Base-by-base conservation (phyloP, 106 monocot species). In the Xerophyta viscosa region DNA sequence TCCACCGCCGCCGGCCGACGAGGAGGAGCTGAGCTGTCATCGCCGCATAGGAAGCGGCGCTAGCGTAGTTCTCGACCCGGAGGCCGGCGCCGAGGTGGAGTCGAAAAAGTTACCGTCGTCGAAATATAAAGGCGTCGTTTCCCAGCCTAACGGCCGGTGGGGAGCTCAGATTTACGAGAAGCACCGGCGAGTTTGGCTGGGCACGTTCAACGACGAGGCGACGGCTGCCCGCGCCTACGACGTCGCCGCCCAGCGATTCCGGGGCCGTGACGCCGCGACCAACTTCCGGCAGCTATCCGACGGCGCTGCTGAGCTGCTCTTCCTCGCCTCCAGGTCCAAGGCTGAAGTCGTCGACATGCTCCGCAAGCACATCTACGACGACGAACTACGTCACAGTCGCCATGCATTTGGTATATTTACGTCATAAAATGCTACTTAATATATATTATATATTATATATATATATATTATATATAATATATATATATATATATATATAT, bases 271-370 rank as follows among this genome's bases (percentile, higher is more conserved):
- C 51, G 90, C 90, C 51, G 77, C 69, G 48, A 84, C 84, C 58
- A 91, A 91, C 75, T 81, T 91, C 81, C 56, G 41, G 14, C 77
- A 67, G 3, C 47, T 79, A 2, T 58, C 71, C 23, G 71, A 79
- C 31, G 78, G 37, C 29, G 64, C 64, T 20, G 47, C 56, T 37
- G 84, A 84, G 74, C 69, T 85, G 53, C 11, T 46, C 17, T 91
- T 91, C 77, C 67, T 84, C 26, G 27, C 33, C 22, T 80, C 73
- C 31, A 80, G 54, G 41, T 77, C 90, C 48, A 91, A 91, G 68
- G 68, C 74, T 17, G 90, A 91, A 66, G 65, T 91, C 61, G 90
- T 85, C 54, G 84, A 91, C 77, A 84, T 91, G 90, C 68, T 91
- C 24, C 44, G 84, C 15, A 91, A 91, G 66, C 90, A 91, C 84